Evolutionary conservation across 345 rosid species (phyloP), one percentile per base, ranked within the genome.

Genomic region (Populus euphratica): DNA sequence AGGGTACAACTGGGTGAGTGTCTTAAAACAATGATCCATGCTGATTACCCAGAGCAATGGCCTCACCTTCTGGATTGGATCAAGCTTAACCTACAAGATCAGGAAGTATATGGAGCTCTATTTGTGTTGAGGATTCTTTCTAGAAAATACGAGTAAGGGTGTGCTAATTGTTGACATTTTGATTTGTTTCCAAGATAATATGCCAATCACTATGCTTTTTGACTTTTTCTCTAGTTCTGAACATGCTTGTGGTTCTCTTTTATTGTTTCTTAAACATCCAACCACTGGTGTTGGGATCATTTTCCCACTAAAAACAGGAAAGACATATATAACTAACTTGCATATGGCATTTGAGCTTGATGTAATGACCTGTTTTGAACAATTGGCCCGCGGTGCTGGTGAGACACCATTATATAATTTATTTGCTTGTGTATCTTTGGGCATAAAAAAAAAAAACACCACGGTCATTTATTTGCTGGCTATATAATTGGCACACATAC

Each of bases 31-130:
- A 89, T 96, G 70, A 90, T 96, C 36, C 94, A 91, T 81, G 89
- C 94, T 68, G 99, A 96, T 88, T 96, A 96, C 83, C 99, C 99
- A 0, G 99, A 96, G 86, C 98, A 94, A 85, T 96, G 99, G 99
- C 97, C 98, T 1, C 91, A 76, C 64, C 97, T 96, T 74, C 91
- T 96, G 50, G 98, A 92, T 65, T 96, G 99, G 99, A 90, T 96
- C 76, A 91, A 94, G 83, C 92, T 79, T 87, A 92, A 91, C 82
- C 83, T 96, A 81, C 98, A 90, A 84, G 91, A 85, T 85, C 98
- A 92, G 77, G 96, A 96, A 86, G 93, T 94, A 59, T 92, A 91
- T 76, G 97, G 97, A 75, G 93, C 99, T 76, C 79, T 96, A 77
- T 94, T 89, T 83, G 96, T 96, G 75, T 81, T 94, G 84, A 90